A percentile compares a stretch with the other conserved stretches of the same genome.
These are phyloP conservation scores for Colletotrichum tropicale DNA, from an alignment of 2,329 filamentous ascomycete genomes.

Conservation along the genomic window DNA sequence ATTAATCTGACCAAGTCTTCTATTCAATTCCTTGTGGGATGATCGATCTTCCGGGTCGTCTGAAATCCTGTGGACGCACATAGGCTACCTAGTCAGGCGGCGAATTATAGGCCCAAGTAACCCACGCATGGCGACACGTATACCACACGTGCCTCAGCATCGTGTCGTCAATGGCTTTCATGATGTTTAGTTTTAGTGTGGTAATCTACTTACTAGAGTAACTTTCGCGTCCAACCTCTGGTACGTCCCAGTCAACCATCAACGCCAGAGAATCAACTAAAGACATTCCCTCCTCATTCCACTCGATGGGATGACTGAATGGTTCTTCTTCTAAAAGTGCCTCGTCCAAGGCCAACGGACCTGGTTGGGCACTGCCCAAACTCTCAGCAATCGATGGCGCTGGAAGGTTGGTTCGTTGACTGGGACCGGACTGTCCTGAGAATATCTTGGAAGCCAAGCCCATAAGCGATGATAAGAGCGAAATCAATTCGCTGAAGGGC, in stretches of 20 bases:
- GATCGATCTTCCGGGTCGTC: neutral
- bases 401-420: too few relatives aligned
- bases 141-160: too few relatives aligned
- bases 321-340: too few relatives aligned
- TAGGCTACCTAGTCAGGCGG: rapidly evolving
- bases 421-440: rapidly evolving
- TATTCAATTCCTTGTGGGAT: rapidly evolving
- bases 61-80: rapidly evolving
- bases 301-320: neutral
- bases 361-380: too few relatives aligned
- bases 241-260: neutral
- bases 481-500: too few relatives aligned
- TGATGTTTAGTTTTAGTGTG: rapidly evolving
- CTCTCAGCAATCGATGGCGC: too few relatives aligned
- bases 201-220: neutral
- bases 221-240: rapidly evolving
- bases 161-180: rapidly evolving
- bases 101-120: rapidly evolving
- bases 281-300: neutral
- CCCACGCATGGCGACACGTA: rapidly evolving
- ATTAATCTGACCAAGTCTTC: rapidly evolving
- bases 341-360: too few relatives aligned
- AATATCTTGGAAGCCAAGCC: too few relatives aligned
- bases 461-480: rapidly evolving
- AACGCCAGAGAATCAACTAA: neutral